phyloP scores from a whole-genome alignment of 768 basidiomycete species.

The Mycena galopus region DNA sequence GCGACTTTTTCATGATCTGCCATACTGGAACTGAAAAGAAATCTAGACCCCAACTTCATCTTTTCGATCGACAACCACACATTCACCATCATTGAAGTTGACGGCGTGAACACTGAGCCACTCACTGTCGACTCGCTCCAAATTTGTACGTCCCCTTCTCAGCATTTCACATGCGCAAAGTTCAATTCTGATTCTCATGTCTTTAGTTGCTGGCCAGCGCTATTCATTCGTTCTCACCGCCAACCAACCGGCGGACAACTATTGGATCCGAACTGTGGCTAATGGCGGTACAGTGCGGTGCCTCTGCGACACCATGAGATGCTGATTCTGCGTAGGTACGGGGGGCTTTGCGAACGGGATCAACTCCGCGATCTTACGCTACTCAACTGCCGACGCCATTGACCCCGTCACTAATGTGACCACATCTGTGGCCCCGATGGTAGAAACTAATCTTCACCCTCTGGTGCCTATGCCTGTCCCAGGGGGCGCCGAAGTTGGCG shows the following conservation, averaged over 20 bases:
- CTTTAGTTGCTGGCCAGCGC: constrained; percentile 49
- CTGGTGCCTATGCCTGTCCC: too few species aligned
- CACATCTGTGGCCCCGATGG: too few species aligned
- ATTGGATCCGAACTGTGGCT: constrained; percentile 61
- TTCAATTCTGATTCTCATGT: neutral
- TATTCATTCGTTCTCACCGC: constrained; percentile 61
- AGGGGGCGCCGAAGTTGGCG: too few species aligned
- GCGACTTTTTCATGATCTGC: neutral
- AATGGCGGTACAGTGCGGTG: constrained; percentile 36
- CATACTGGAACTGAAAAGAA: neutral
- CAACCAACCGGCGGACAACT: constrained; percentile 62
- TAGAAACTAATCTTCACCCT: too few species aligned
- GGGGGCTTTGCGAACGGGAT: constrained; percentile 53
- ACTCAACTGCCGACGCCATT: constrained; percentile 55
- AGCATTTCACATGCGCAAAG: too few species aligned
- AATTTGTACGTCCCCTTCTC: constrained; percentile 14
- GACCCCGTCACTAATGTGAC: constrained; percentile 50
- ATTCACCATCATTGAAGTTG: constrained; percentile 58
- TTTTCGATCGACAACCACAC: constrained; percentile 56
- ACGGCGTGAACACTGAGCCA: constrained; percentile 8
- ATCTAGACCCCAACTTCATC: constrained; percentile 46
- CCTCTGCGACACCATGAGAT: too few species aligned
- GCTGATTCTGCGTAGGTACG: too few species aligned
- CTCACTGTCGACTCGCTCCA: constrained; percentile 29
- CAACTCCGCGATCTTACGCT: constrained; percentile 67